These are phyloP conservation scores for Candida vaughaniae DNA, from an alignment of 805 yeast genomes.

Conservation along the genomic window DNA sequence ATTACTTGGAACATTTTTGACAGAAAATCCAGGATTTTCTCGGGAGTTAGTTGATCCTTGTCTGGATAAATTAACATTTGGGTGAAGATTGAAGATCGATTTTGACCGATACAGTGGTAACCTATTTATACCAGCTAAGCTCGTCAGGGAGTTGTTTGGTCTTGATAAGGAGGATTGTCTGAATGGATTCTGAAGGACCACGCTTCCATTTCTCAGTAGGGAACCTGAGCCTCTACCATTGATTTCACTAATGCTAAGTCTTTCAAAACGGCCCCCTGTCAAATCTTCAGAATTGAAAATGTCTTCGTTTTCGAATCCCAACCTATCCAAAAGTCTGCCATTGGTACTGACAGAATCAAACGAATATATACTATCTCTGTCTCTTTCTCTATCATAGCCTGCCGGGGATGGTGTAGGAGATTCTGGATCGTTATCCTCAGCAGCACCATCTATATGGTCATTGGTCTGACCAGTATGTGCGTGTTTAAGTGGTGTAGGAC, in stretches of 20 bases:
- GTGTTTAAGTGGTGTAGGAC: slow-evolving; percentile 8
- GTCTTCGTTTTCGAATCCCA: slow-evolving; percentile 28
- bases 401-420: background rate
- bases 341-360: slow-evolving; percentile 45
- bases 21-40: slow-evolving; percentile 4
- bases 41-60: slow-evolving; percentile 1
- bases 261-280: slow-evolving; percentile 6
- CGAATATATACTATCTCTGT: slow-evolving; percentile 40
- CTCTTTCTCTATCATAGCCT: slow-evolving; percentile 12
- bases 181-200: slow-evolving; percentile 5
- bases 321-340: slow-evolving; percentile 40
- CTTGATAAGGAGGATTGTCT: background rate
- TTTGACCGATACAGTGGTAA: slow-evolving; percentile 6
- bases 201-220: background rate
- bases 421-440: background rate
- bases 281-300: slow-evolving; percentile 15
- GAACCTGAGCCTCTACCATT: background rate
- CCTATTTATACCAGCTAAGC: background rate
- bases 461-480: too few relatives aligned
- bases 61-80: slow-evolving; percentile 1
- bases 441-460: too few relatives aligned
- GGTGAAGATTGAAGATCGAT: slow-evolving; percentile 1
- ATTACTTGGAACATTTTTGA: slow-evolving; percentile 19
- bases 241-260: slow-evolving; percentile 8
- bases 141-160: background rate